Evolutionary conservation across 352 stramenopile species (phyloP), one percentile per base, ranked within the genome.

Genomic region (Globisporangium lucens): DNA sequence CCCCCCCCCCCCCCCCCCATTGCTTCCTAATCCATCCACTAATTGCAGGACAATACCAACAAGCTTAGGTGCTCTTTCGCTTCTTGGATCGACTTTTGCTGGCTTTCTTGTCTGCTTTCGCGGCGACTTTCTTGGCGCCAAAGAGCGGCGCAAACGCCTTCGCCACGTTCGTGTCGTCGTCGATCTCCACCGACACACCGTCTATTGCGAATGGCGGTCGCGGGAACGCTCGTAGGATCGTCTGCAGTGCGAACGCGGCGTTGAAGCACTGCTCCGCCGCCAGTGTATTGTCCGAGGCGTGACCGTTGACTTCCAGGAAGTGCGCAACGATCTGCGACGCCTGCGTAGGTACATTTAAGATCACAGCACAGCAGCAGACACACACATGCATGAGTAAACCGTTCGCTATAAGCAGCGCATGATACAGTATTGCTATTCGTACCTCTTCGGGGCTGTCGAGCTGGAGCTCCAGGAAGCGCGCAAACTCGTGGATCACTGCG

Each of bases 171-270:
- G 85, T 75, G 4, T 75, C 52, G 43, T 76, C 73, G 20, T 75
- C 68, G 29, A 90, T 77, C 49, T 90, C 73, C 20, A 91, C 57
- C 20, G 73, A 51, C n/a, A 67, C 68, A 17, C 75, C 79, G 51
- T 67, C 66, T 63, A 91, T 70, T 66, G 83, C 77, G 69, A 92
- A 72, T 5, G 75, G 79, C 24, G 78, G 75, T 1, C 62, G 75
- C 13, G 83, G 83, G 65, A 94, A 92, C 47, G 83, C 86, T 52
- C 80, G 74, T 22, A 94, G 60, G n/a, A 93, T 56, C 20, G 85
- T 91, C 65, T 94, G 86, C 24, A 94, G 70, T 0, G 86, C 82
- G 61, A 94, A 94, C 20, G 84, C 86, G 53, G 83, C 80, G 68
- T 85, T 91, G 59, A 92, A 89, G 65, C 82, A 90, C 75, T 93